Percentiles rank a stretch among this genome's conserved stretches.
These are phyloP conservation scores for Stromatinia cepivora DNA, from an alignment of 2,329 filamentous ascomycete genomes.

Conservation along the genomic window DNA sequence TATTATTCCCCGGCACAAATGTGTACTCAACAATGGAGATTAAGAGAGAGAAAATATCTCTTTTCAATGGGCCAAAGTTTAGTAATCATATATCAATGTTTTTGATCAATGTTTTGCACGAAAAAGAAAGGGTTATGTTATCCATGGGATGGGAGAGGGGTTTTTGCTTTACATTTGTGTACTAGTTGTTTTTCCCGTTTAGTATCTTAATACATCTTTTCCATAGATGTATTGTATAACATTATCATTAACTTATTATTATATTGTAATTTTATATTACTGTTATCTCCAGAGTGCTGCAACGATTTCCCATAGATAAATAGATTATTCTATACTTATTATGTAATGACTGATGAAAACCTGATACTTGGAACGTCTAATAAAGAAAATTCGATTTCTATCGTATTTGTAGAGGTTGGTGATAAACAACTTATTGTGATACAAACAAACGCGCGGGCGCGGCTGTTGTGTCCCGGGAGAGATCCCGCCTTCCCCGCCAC, in stretches of 20 bases:
- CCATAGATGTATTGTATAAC: background rate
- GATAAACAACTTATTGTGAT: background rate
- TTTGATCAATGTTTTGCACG: background rate
- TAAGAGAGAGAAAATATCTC: background rate
- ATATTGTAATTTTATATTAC: no score
- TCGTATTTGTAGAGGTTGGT: background rate
- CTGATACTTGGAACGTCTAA: background rate
- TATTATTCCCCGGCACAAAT: background rate
- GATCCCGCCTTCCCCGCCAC: background rate
- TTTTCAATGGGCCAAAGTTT: conserved; percentile 1
- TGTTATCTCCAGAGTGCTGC: background rate
- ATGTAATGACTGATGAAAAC: no score
- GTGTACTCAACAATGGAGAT: conserved; percentile 6
- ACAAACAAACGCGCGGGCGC: conserved; percentile 3
- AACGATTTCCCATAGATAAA: background rate
- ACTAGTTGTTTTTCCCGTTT: no score
- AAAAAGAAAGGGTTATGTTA: background rate
- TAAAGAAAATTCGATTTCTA: background rate
- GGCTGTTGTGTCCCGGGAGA: background rate
- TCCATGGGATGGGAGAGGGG: background rate
- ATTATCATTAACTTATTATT: no score
- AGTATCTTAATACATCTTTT: background rate
- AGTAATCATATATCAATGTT: background rate
- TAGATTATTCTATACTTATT: background rate
- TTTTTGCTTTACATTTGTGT: background rate